Evolutionary conservation across 495 filamentous ascomycete genomes (phyloP), one percentile per base, ranked within the genome.

Genomic region (Venustampulla echinocandica): DNA sequence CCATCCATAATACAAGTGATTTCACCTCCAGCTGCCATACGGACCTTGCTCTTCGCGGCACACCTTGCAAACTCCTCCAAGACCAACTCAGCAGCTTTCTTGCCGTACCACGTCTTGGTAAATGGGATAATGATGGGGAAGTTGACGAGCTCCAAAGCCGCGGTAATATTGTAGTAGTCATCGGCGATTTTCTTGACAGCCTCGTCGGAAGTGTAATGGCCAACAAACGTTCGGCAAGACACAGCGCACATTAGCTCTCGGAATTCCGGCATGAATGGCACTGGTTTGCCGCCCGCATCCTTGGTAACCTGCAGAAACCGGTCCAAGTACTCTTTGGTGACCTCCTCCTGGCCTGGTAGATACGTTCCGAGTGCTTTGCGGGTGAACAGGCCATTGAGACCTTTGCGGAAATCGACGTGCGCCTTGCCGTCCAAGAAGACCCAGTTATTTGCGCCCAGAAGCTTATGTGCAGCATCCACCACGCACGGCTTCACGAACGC

Each of bases 41-140:
- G 81, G 42, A 82, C 82, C 70, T 89, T 94, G 63, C 82, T 83
- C 76, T 95, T 95, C 25, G 87, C 85, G 22, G 92, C 84, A 62
- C 92, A 98, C 62, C 84, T 85, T 57, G 85, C 63, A 61, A 98
- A 97, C 62, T 94, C 88, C 2, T 76, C 77, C 46, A 97, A 71
- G 19, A 96, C 88, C 80, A 90, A 90, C 55, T 90, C 84, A 32
- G 92, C 81, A 14, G 90, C 87, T 67, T 87, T 92, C 76, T 97
- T 94, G 51, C 92, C 92, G 62, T 95, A 95, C 87, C 89, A 98
- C 7, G 87, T 85, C 74, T 85, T 90, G 55, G 92, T 95, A 74
- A 77, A 98, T 36, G 92, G 92, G 42, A 98, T 67, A 64, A 97
- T 96, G 69, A 98, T 84, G 27, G 92, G 92, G 75, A 98, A 97